Evolutionary conservation across 495 filamentous ascomycete genomes (phyloP).

Genomic region (Neurospora terricola): DNA sequence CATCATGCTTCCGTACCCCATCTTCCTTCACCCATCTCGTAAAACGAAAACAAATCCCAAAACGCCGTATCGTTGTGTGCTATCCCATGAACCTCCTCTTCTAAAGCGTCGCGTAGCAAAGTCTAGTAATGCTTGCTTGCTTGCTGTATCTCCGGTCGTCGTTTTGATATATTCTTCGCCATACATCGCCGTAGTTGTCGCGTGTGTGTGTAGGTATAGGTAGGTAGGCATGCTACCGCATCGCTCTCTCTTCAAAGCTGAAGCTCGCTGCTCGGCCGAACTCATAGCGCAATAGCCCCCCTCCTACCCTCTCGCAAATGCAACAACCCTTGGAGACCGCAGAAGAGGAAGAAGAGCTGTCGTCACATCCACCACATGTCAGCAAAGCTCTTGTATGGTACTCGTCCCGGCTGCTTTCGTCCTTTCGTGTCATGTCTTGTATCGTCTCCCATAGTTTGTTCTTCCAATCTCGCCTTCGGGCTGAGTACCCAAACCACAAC

Average conservation of each 20-base stretch:
- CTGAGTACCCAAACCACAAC: too few species aligned
- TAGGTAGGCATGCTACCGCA: neutral
- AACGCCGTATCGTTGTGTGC: conserved; percentile 12
- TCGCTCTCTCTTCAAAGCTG: neutral
- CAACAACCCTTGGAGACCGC: conserved; percentile 72
- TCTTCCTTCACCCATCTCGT: neutral
- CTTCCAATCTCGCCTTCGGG: too few species aligned
- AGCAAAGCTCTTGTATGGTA: neutral
- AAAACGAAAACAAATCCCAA: conserved; percentile 3
- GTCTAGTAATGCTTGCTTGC: neutral
- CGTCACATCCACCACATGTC: neutral
- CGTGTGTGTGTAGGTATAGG: neutral
- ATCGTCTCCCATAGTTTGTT: too few species aligned
- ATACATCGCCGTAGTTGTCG: neutral
- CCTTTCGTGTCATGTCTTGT: neutral
- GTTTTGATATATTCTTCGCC: neutral
- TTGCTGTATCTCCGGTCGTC: neutral
- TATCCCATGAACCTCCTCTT: neutral
- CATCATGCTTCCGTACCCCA: neutral
- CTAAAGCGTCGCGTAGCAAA: neutral
- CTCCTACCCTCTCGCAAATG: conserved; percentile 66
- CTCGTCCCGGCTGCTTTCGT: too few species aligned
- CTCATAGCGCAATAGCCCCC: conserved; percentile 70
- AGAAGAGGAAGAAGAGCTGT: conserved; percentile 48
- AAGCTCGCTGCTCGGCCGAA: too few species aligned